Base-by-base conservation (phyloP, 768 basidiomycete genomes). In the Naganishia friedmannii region DNA sequence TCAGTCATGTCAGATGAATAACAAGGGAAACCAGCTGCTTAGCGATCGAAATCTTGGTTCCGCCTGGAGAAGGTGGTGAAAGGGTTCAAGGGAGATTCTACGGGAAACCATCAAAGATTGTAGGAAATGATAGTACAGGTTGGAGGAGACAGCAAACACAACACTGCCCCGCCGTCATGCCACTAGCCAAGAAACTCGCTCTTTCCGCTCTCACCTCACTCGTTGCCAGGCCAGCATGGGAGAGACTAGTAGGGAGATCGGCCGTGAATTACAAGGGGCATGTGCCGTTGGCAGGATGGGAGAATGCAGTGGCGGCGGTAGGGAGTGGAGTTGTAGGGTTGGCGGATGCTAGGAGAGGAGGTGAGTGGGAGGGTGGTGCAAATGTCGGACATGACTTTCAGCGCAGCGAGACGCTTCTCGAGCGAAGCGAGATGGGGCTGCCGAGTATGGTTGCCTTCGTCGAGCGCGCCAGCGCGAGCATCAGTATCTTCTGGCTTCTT, bases 241-340 rank as follows among this genome's bases (percentile, higher is more conserved):
- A 42, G 34, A 60, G 69, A 0, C 32, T 70, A 0, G 45, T 53
- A 28, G 66, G 45, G 12, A 39, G 53, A 29, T 70, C 73, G 13
- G 45, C 58, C n/a, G 54, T 68, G 19, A 77, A 74, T 39, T 80
- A 80, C 48, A 72, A 74, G 21, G 77, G 75, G 39, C 79, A 80
- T 66, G 77, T 94, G 69, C 91, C 90, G 15, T 83, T 98, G 53
- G 90, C 86, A 77, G 83, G 85, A 76, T 88, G 93, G 75, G 91
- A 97, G 81, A 90, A 89, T 78, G 87, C 88, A 13, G 86, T 98
- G 72, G 85, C 97, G 56, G 89, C 92, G 12, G 86, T 87, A 17
- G 96, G 96, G 10, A 90, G 91, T 17, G 93, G 90, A 0, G 79
- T 93, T 58, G 88, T 91, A 85, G 88, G 91, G 17, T 83, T 97